Base-by-base conservation (phyloP, 768 basidiomycete genomes). In the Boletus sp. region DNA sequence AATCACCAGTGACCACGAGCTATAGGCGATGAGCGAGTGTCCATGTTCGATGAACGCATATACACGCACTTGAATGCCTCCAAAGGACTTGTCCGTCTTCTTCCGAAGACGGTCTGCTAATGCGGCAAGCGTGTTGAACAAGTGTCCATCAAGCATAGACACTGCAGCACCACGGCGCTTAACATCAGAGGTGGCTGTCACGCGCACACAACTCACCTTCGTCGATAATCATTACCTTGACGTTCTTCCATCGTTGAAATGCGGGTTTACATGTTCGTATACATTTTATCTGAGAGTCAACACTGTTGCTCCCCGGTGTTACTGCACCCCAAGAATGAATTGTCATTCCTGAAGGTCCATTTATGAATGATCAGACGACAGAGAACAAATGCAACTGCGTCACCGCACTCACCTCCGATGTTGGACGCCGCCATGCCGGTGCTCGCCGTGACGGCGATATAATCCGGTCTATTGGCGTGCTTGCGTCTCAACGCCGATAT, bases 111-210 rank as follows among this genome's bases (percentile, higher is more conserved):
- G 70, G 35, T 70, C 66, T 1, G 82, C 85, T 29, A 87, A 70
- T 19, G 74, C 70, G 13, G 77, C 75, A 5, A 88, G 75, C 53
- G 79, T 85, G 59, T 87, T 80, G 50, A 86, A 84, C 13, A 83
- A 59, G 19, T 76, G 66, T 1, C 79, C 85, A 60, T 87, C 84
- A 14, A 88, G 77, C 87, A 88, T 88, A 1, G 87, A 87, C 1
- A 85, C 84, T 87, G 41, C 3, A 43, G 27, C 27, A 21, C 5
- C 37, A 23, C 25, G 2, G 46, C 9, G 4, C 2, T 52, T 1
- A 17, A 15, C 39, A n/a, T 13, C 14, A 11, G 1, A 39, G 8
- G 1, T 2, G 19, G 19, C 2, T 2, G 1, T 2, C 1, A 14
- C 29, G 19, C 29, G 15, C 15, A 27, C 3, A 10, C 13, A 10